Base-by-base conservation (phyloP, 805 yeast genomes). In the Ogataea henricii region DNA sequence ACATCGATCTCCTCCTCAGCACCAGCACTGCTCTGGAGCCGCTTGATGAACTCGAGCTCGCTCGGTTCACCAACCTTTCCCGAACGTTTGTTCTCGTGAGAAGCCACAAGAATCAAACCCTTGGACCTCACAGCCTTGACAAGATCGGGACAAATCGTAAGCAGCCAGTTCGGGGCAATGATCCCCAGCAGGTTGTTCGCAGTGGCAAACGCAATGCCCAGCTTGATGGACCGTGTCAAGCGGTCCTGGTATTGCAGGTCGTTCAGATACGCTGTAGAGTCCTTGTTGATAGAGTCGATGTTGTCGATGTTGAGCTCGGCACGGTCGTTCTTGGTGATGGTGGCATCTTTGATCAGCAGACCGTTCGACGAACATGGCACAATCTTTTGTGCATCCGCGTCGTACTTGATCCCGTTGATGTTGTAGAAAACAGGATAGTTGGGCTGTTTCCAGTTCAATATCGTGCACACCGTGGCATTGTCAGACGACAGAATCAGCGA, bases 371-470 rank as follows among this genome's bases (percentile, higher is more conserved):
- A 67, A 33, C 70, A 68, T 25, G 67, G 54, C 12, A 55, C 63
- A 48, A 75, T 76, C 44, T 51, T 51, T 14, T 68, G 66, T 1
- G 48, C 40, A 2, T 27, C 41, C 8, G 55, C 48, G 26, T 64
- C 53, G 57, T 63, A 72, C 32, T 74, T 69, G 9, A 83, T 70
- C n/a, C 89, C 88, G 57, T 82, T 83, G 78, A 91, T 80, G 47
- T 84, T 81, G 68, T 88, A 87, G 55, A 94, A 83, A 0, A 94
- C 98, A 0, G 99, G 97, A 68, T 86, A 94, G 65, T 92, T 92
- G 12, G 99, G 98, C 68, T 94, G 99, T 67, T 94, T 94, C 99
- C 99, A 94, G 68, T 94, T 94, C 57, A 94, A 70, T 39, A 89
- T 87, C 9, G 96, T 89, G 68, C 98, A 94, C n/a, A 90, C 89